Evolutionary conservation across 495 filamentous ascomycete species (phyloP).

Genomic region (Melanomma pulvis-pyrius): DNA sequence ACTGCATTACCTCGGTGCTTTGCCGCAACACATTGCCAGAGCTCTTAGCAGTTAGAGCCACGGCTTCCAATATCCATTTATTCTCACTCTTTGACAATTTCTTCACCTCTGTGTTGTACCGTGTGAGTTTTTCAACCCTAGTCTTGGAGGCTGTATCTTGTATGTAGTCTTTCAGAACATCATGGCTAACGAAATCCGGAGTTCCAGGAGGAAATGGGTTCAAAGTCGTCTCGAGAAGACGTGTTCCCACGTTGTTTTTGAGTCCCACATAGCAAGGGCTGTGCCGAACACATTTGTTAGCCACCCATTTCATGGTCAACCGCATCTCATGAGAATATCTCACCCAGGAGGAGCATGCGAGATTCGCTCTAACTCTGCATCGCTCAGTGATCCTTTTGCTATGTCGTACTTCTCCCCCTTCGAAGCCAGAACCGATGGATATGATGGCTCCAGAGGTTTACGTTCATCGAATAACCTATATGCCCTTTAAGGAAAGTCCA

Average conservation of each 20-base stretch:
- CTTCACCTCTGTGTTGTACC: conserved; percentile 62
- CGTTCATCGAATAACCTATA: conserved; percentile 62
- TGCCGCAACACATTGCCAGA: neutral
- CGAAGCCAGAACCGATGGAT: conserved; percentile 57
- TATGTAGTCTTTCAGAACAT: conserved; percentile 60
- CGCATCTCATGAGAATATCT: neutral
- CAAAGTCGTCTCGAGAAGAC: conserved; percentile 61
- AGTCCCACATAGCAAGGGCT: conserved; percentile 63
- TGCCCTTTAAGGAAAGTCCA: neutral
- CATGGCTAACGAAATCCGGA: conserved; percentile 58
- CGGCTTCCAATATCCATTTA: conserved; percentile 56
- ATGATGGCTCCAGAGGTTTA: conserved; percentile 58
- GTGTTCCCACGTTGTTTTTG: conserved; percentile 67
- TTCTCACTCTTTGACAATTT: conserved; percentile 52
- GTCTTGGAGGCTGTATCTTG: conserved; percentile 56
- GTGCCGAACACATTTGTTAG: conserved; percentile 5
- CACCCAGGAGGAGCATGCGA: conserved; percentile 58
- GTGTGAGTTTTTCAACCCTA: conserved; percentile 48
- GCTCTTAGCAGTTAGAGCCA: conserved; percentile 36
- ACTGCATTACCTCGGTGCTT: neutral
- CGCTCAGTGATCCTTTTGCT: conserved; percentile 14
- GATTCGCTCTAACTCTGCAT: conserved; percentile 40
- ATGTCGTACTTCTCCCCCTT: conserved; percentile 37
- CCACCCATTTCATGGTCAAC: conserved; percentile 3
- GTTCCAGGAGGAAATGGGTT: conserved; percentile 63